Evolutionary conservation across 805 yeast genomes (phyloP).

Genomic region (Komagataella populi): DNA sequence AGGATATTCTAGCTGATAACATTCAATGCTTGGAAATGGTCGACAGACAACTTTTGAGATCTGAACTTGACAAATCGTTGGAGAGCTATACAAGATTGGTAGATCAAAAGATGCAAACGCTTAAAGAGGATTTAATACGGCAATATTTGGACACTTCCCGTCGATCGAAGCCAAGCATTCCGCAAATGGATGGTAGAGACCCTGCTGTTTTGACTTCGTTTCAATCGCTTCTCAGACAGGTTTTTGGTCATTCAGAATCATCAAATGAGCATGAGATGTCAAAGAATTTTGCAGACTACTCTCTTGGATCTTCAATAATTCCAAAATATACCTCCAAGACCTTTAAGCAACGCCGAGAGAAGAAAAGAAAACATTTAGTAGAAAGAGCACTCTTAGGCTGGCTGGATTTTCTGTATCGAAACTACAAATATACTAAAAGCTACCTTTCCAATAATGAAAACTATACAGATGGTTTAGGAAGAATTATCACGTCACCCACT

Average conservation of each 20-base stretch:
- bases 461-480: conserved; percentile 1
- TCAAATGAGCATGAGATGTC: not conserved
- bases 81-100: too few relatives aligned
- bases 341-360: not conserved
- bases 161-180: not conserved
- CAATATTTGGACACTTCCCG: not conserved
- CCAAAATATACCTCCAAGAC: not conserved
- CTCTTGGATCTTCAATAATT: not conserved
- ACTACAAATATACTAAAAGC: conserved; percentile 2
- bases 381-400: not conserved
- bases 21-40: not conserved
- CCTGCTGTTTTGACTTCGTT: not conserved
- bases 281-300: not conserved
- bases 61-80: not conserved
- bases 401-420: not conserved
- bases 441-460: not conserved
- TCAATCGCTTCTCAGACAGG: not conserved
- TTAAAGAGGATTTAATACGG: not conserved
- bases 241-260: not conserved
- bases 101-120: not conserved
- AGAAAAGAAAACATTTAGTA: not conserved
- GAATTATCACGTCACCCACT: conserved; percentile 2
- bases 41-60: not conserved
- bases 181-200: not conserved
- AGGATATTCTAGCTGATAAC: not conserved